phyloP scores from a whole-genome alignment of 192 early-diverging fungal species.

The Backusella luteola region DNA sequence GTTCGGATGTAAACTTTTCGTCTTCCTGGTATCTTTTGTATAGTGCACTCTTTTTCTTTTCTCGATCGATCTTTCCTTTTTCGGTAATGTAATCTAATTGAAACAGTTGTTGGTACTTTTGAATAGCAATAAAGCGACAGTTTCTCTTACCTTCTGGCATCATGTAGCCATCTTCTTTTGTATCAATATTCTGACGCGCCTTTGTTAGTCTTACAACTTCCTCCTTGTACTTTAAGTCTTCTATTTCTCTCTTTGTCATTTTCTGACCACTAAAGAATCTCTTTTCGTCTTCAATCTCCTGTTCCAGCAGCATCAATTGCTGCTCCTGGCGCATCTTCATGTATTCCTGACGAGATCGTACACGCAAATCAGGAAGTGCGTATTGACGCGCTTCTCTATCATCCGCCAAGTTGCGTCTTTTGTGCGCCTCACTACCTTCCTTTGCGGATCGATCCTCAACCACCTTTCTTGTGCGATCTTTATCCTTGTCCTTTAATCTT shows the following conservation, averaged over 20 bases:
- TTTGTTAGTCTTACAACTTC: constrained; percentile 81
- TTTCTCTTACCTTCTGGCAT: constrained; percentile 68
- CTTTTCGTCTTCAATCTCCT: constrained; percentile 87
- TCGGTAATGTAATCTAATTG: constrained; percentile 89
- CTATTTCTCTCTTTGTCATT: constrained; percentile 74
- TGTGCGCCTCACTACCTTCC: constrained; percentile 58
- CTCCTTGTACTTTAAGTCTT: constrained; percentile 82
- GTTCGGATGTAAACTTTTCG: constrained; percentile 77
- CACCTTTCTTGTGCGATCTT: constrained; percentile 75
- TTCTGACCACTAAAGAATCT: constrained; percentile 70
- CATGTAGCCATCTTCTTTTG: constrained; percentile 79
- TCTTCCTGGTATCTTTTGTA: constrained; percentile 90
- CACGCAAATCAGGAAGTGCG: constrained; percentile 78
- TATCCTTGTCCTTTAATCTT: constrained; percentile 79
- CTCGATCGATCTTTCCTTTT: constrained; percentile 96
- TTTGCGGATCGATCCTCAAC: constrained; percentile 72
- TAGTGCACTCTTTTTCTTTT: constrained; percentile 85
- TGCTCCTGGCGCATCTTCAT: constrained; percentile 84
- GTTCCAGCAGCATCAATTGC: constrained; percentile 70
- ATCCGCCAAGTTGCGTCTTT: constrained; percentile 80
- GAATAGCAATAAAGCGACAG: background rate
- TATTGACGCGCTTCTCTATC: constrained; percentile 66
- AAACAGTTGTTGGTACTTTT: constrained; percentile 27
- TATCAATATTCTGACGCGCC: constrained; percentile 77
- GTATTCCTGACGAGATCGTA: constrained; percentile 88